Evolutionary conservation across 2,329 filamentous ascomycete genomes (phyloP).

Genomic region (Cytospora schulzeri): DNA sequence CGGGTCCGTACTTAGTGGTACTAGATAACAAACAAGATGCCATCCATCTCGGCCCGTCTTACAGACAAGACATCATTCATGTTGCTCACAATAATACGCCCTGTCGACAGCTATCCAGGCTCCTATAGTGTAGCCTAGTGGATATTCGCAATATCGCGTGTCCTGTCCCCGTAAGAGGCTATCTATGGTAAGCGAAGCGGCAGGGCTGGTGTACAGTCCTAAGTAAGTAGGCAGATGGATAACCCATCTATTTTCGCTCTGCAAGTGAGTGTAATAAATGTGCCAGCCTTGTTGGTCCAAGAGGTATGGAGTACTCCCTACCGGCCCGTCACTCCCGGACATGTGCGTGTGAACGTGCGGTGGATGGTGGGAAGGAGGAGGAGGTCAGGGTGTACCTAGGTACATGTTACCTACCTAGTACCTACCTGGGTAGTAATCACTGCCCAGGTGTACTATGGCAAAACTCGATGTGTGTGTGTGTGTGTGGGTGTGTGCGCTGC

Average conservation of each 20-base stretch:
- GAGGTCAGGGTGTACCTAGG: background rate
- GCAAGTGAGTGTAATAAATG: background rate
- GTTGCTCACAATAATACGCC: background rate
- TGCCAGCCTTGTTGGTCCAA: background rate
- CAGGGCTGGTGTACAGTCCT: constrained; percentile 6
- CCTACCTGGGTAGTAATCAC: too few species aligned
- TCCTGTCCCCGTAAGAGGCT: background rate
- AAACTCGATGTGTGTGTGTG: too few species aligned
- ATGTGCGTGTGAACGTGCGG: background rate
- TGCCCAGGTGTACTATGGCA: too few species aligned
- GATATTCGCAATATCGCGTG: background rate
- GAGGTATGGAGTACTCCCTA: background rate
- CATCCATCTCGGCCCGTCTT: constrained; percentile 5
- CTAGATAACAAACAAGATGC: background rate
- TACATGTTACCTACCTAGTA: background rate
- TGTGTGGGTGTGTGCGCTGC: too few species aligned
- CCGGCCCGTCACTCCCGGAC: background rate
- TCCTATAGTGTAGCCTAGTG: constrained; percentile 20
- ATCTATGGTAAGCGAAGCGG: background rate
- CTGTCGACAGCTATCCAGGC: background rate
- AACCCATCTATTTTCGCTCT: background rate
- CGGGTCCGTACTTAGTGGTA: background rate
- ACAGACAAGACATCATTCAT: background rate
- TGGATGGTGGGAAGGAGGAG: too few species aligned
- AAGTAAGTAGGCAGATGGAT: constrained; percentile 11